Base-by-base conservation (phyloP, 768 basidiomycete genomes). In the Myochromella boudieri region DNA sequence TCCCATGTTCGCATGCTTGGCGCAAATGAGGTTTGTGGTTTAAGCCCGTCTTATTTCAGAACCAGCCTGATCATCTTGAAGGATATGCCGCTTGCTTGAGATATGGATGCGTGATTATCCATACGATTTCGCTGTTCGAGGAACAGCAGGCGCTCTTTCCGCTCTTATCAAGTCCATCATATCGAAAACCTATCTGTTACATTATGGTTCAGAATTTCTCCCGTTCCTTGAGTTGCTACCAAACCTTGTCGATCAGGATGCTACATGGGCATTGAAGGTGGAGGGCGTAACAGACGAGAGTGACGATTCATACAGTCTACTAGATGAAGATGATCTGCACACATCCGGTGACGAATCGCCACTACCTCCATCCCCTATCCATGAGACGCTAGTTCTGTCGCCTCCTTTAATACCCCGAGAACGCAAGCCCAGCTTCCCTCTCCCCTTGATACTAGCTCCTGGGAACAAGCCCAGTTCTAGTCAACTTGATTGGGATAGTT, bases 1-100 rank as follows among this genome's bases (percentile, higher is more conserved):
- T 68, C 85, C 86, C 1, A 85, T 91, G 81, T 87, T 92, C 65
- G 87, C 88, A 6, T 87, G 84, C 56, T 92, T 85, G 65, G 89
- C 87, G 6, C 91, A 93, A 62, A 90, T 92, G 88, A 81, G 85
- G 91, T 89, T 56, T 34, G 56, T 51, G 44, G 45, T 49, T 46
- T 37, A 38, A 28, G 4, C 26, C 18, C 49, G 27, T 6, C 25
- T 46, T 18, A 22, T 34, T 37, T 29, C 41, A 33, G 51, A 24
- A 37, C 15, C 40, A 39, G 40, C 31, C 37, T 48, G 40, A 53
- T 32, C 2, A 22, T 40, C 32, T 14, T 48, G 9, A 52, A 93
- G 91, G 62, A 88, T 93, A 47, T 93, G 90, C 53, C 77, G 84
- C 54, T 68, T 92, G 11, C 73, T 93, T 9, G 84, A 88, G 61